Base-by-base conservation (phyloP, 176 grass and related monocot species). In the Guadua angustifolia region DNA sequence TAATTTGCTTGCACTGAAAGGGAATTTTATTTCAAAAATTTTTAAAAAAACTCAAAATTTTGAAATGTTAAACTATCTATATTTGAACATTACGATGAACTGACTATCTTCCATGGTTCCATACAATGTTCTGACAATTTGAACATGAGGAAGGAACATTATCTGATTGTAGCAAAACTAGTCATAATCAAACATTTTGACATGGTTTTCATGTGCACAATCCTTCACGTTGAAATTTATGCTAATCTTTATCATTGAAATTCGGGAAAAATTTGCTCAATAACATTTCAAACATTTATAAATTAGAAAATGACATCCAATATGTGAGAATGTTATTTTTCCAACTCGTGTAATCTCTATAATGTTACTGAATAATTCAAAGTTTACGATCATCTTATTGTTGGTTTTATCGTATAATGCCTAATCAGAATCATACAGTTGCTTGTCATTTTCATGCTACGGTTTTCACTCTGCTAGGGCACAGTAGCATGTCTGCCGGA, bases 391-490 rank as follows among this genome's bases (percentile, higher is more conserved):
- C 17, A 26, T 58, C 46, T 66, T 66, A 66, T 55, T 73, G 75
- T 66, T 56, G 4, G 17, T 74, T 70, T 74, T 58, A 73, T 59
- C 38, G 18, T 68, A 1, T 13, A 36, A 65, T 64, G 22, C 55
- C 72, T 24, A 17, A 10, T 72, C 21, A 9, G 43, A 17, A 47
- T 73, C 26, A 47, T 49, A 88, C 39, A 29, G 58, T 25, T 84
- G 19, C 57, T 79, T 79, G 29, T 73, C 67, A 63, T 66, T 88
- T 55, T 33, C 51, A 77, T 39, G 59, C 39, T 67, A 67, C 4
- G 61, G 7, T 39, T 79, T 35, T 83, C 67, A 66, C 46, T 42
- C 21, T 39, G 56, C 56, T 7, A 77, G 52, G 71, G 12, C 6
- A 84, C 39, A 19, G 35, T 81, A 44, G n/a, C 50, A 56, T 25